Conservation (phyloP, 1,284 basidiomycete species). For the Sporisorium reilianum region DNA sequence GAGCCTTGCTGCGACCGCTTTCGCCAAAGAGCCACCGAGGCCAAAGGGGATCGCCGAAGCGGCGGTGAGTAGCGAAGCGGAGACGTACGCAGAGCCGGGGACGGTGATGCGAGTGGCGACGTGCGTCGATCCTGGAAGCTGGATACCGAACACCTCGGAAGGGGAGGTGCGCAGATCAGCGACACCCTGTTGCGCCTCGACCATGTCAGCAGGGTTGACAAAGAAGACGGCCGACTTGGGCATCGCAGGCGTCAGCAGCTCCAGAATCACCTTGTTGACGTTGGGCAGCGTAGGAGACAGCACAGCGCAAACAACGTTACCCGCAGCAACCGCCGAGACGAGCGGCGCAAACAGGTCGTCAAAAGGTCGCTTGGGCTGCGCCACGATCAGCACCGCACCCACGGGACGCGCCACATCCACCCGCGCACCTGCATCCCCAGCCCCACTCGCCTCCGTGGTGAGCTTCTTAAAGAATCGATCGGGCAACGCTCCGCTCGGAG, state of each 20-base stretch:
- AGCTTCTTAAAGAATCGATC: conserved; percentile 14
- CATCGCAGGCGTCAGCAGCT: conserved; percentile 12
- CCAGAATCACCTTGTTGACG: conserved; percentile 12
- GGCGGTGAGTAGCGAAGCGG: conserved; percentile 11
- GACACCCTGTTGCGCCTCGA: neutral
- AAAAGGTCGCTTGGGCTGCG: conserved; percentile 18
- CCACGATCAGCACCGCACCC: conserved; percentile 17
- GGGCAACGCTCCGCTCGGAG: neutral
- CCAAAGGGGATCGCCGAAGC: neutral
- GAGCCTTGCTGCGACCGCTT: conserved; percentile 6
- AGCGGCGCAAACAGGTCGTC: conserved; percentile 26
- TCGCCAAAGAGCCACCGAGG: neutral
- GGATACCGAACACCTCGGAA: neutral
- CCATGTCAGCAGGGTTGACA: conserved; percentile 5
- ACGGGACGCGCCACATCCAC: conserved; percentile 6
- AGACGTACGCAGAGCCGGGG: conserved; percentile 12
- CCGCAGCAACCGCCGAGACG: conserved; percentile 12
- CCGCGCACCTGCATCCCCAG: too few relatives aligned
- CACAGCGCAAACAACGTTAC: conserved; percentile 21
- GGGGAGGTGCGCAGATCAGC: neutral
- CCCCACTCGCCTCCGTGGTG: neutral
- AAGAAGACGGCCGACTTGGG: conserved; percentile 18
- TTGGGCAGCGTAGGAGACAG: conserved; percentile 13
- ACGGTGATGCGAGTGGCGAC: conserved; percentile 9
- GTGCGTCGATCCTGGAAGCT: conserved; percentile 15